Evolutionary conservation across 1,284 basidiomycete species (phyloP).

Genomic region (Apiotrichum montevideense): DNA sequence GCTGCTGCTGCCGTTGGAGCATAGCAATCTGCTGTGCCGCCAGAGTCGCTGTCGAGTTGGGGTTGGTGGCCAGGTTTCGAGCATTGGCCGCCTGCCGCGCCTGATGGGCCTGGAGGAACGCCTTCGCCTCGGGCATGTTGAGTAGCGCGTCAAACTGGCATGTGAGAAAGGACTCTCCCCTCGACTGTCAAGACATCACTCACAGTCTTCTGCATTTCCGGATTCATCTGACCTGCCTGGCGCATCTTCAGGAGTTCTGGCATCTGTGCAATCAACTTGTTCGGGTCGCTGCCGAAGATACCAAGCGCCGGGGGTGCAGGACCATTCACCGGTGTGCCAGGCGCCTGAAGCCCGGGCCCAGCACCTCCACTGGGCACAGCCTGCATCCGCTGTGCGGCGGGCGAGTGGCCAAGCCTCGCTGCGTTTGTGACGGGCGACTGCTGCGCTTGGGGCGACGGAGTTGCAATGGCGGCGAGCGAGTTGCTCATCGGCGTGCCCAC

Average conservation of each 20-base stretch:
- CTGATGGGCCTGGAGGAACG: conserved; percentile 12
- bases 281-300: conserved; percentile 12
- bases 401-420: conserved; percentile 12
- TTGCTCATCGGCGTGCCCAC: conserved; percentile 11
- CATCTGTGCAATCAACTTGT: conserved; percentile 14
- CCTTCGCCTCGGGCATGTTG: conserved; percentile 15
- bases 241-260: conserved; percentile 17
- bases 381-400: conserved; percentile 18
- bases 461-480: conserved; percentile 9
- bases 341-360: conserved; percentile 8
- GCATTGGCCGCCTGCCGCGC: conserved; percentile 7
- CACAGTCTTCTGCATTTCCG: conserved; percentile 17
- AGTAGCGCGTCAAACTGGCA: conserved; percentile 16
- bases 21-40: conserved; percentile 22
- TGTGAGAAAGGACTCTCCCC: no score
- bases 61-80: conserved; percentile 6
- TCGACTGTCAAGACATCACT: background rate
- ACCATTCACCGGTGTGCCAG: background rate
- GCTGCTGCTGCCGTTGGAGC: conserved; percentile 18
- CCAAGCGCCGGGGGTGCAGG: conserved; percentile 3
- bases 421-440: conserved; percentile 15
- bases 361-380: conserved; percentile 12
- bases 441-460: conserved; percentile 13
- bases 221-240: conserved; percentile 11
- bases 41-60: conserved; percentile 16